Base-by-base conservation (phyloP, 371 early-diverging fungal genomes). In the Rhizopus sp. region DNA sequence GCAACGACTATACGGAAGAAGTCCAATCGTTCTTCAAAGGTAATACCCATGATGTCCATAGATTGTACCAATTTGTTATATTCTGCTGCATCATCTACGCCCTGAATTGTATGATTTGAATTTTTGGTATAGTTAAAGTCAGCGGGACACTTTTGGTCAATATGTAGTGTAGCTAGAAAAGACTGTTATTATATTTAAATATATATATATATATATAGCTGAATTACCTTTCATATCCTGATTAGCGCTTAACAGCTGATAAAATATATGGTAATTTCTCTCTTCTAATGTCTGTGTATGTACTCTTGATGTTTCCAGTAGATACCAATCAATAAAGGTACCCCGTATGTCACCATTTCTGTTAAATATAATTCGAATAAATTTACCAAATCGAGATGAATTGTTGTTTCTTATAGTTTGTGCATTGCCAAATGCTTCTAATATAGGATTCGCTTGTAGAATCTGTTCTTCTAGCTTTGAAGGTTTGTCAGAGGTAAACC, bases 361-460 rank as follows among this genome's bases (percentile, higher is more conserved):
- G 66, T 88, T 93, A 79, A 99, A 99, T 62, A 95, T 96, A 66
- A 99, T 96, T 35, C 97, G 89, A 61, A 99, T 98, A 72, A 98
- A 99, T 81, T 99, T 99, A 39, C 99, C 98, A 81, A 99, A 99
- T 31, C 99, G 90, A 7, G 98, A 98, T 23, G 97, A 97, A 78
- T 99, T 99, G 79, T 99, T 96, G 75, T 99, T 99, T 30, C 99
- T 86, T 55, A 96, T 91, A 3, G 99, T 99, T 71, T 99, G 96
- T 5, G 99, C 99, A 76, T 99, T 99, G 55, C 99, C 99, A 82
- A 99, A 99, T 0, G 99, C 86, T 77, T 99, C 99, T 16, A 99
- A 81, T 58, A 99, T 94, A 2, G 99, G 99, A 72, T 99, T 99
- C 7, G 99, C 95, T 66, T 91, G 90, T 40, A 99, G 72, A 49